Conservation (phyloP, 108 stramenopile genomes). For the Pelagomonas calceolata region DNA sequence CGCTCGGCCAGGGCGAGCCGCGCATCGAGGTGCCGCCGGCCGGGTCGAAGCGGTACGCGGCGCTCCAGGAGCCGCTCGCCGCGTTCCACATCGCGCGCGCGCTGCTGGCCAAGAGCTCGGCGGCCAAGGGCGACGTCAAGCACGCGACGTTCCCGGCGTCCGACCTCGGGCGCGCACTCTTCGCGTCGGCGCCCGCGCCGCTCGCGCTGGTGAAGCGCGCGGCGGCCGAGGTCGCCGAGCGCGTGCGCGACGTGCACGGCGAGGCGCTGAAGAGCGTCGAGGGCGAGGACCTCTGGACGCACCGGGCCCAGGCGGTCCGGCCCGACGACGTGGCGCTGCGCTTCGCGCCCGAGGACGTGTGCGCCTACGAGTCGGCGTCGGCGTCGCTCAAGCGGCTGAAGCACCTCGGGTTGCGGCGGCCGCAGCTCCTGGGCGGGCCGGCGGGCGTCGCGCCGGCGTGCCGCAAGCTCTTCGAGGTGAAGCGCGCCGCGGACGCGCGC, state of each 20-base stretch:
- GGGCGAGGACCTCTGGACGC: neutral
- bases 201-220: neutral
- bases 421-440: neutral
- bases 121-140: neutral
- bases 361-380: neutral
- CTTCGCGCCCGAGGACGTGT: neutral
- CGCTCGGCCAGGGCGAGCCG: neutral
- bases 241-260: neutral
- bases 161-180: neutral
- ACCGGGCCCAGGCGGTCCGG: neutral
- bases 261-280: too few species aligned
- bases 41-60: neutral
- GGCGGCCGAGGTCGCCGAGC: neutral
- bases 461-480: neutral
- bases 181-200: neutral
- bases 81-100: slow-evolving; percentile 1
- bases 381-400: neutral
- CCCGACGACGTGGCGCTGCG: neutral
- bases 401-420: neutral
- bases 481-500: neutral
- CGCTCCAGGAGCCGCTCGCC: neutral
- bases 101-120: neutral
- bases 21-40: neutral
- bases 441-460: neutral
- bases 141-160: neutral